These are phyloP conservation scores for Backusella circina DNA, from an alignment of 192 early-diverging fungal genomes.

Conservation along the genomic window DNA sequence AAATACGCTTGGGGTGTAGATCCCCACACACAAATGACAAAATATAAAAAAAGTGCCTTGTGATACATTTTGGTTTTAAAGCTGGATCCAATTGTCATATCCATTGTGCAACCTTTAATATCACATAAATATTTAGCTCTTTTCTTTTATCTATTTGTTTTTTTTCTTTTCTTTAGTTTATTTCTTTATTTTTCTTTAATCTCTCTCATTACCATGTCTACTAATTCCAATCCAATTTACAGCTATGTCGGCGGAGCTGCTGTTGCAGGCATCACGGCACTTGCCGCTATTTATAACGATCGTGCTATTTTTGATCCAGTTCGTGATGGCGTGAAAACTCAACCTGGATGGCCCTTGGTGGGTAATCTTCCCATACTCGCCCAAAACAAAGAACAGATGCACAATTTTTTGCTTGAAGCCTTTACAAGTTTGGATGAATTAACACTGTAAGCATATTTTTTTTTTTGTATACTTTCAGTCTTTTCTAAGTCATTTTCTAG, in stretches of 20 bases:
- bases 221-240: background rate
- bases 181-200: background rate
- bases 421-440: background rate
- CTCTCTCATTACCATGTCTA: background rate
- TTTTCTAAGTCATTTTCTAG: constrained; percentile 5
- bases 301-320: constrained; percentile 28
- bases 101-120: background rate
- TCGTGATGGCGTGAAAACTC: constrained; percentile 14
- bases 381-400: constrained; percentile 22
- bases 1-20: background rate
- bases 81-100: background rate
- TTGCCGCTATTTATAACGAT: constrained; percentile 25
- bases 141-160: background rate
- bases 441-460: constrained; percentile 13
- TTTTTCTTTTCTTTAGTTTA: background rate
- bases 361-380: constrained; percentile 19
- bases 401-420: constrained; percentile 18
- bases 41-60: background rate
- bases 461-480: background rate
- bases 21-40: background rate
- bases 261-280: background rate
- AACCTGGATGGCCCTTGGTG: constrained; percentile 24
- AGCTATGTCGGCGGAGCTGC: constrained; percentile 13
- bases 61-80: background rate
- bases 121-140: background rate